Conservation (phyloP, 805 yeast genomes). For the Maudiozyma turicensis region DNA sequence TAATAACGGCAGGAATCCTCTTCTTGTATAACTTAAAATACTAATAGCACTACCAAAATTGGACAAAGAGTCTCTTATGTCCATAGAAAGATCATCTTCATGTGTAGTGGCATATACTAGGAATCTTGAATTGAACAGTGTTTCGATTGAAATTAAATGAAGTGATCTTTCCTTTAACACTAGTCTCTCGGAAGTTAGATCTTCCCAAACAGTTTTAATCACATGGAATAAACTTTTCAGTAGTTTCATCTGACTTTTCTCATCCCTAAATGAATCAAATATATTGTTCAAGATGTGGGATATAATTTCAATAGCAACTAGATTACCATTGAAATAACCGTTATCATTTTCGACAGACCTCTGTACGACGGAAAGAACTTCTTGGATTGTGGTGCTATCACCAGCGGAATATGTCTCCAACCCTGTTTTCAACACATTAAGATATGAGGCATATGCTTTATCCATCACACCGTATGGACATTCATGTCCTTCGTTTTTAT, state of each 20-base stretch:
- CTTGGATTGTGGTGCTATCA: too few relatives aligned
- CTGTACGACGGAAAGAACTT: too few relatives aligned
- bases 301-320: slow-evolving; percentile 14
- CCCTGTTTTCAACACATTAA: slow-evolving; percentile 11
- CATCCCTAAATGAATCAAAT: neutral
- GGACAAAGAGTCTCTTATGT: slow-evolving; percentile 8
- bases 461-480: slow-evolving; percentile 25
- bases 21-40: slow-evolving; percentile 46
- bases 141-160: slow-evolving; percentile 48
- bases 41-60: slow-evolving; percentile 35
- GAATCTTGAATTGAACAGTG: slow-evolving; percentile 36
- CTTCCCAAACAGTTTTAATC: slow-evolving; percentile 42
- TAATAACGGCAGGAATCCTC: slow-evolving; percentile 57
- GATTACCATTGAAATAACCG: slow-evolving; percentile 19
- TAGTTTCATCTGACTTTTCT: neutral
- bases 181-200: slow-evolving; percentile 47
- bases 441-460: slow-evolving; percentile 18
- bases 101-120: slow-evolving; percentile 31
- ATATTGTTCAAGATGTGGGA: slow-evolving; percentile 1
- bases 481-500: neutral
- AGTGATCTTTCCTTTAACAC: slow-evolving; percentile 54
- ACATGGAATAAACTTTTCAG: neutral
- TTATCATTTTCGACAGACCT: slow-evolving; percentile 17
- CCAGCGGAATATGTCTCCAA: too few relatives aligned
- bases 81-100: slow-evolving; percentile 23